Evolutionary conservation across 306 rosid genomes (phyloP).

Genomic region (Prunus davidiana): DNA sequence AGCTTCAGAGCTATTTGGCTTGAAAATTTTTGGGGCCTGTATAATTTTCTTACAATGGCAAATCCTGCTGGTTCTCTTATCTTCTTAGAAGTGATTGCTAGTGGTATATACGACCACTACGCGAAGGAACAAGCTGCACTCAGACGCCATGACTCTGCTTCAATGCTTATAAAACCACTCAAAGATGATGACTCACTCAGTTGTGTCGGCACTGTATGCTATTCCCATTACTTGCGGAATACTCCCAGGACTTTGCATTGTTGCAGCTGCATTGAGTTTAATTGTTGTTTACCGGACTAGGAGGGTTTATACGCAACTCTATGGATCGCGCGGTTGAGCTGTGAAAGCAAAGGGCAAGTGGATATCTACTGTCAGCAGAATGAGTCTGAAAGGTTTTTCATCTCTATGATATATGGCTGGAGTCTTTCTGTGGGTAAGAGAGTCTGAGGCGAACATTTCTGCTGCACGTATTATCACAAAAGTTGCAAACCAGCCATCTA

Average conservation of each 20-base stretch:
- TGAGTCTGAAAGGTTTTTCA: too few species aligned
- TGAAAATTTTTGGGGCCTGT: constrained; percentile 68
- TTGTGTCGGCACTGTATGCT: constrained; percentile 62
- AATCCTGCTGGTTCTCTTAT: constrained; percentile 68
- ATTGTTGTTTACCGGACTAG: constrained; percentile 46
- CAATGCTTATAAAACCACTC: constrained; percentile 13
- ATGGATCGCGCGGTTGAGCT: constrained; percentile 38
- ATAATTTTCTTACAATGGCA: constrained; percentile 61
- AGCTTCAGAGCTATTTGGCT: constrained; percentile 80
- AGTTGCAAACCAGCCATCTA: not conserved
- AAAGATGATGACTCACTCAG: constrained; percentile 31
- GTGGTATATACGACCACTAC: constrained; percentile 60
- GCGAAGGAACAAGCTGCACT: constrained; percentile 51
- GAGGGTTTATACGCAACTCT: constrained; percentile 58
- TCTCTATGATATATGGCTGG: too few species aligned
- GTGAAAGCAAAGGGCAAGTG: not conserved
- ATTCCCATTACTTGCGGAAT: constrained; percentile 62
- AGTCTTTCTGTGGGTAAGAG: too few species aligned
- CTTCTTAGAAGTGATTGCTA: constrained; percentile 55
- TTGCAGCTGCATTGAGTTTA: constrained; percentile 49
- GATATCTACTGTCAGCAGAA: not conserved
- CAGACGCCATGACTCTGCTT: not conserved
- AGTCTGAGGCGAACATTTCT: not conserved
- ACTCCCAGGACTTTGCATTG: constrained; percentile 51
- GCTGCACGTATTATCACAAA: not conserved